phyloP scores from a whole-genome alignment of 768 basidiomycete species.

The Tricholoma sp. region DNA sequence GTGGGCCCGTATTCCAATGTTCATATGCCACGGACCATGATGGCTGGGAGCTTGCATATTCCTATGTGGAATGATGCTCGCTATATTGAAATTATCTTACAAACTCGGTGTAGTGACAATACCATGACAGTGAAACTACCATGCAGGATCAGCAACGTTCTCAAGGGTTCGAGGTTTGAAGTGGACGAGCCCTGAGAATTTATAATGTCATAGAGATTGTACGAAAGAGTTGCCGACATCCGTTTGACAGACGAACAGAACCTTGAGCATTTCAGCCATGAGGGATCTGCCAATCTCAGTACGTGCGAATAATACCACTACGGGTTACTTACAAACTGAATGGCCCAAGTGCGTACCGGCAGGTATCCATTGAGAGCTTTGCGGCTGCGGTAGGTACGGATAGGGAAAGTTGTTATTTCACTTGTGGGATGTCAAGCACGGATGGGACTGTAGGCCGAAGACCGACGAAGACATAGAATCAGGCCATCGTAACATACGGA shows the following conservation, averaged over 20 bases:
- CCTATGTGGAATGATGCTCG: neutral
- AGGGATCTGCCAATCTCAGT: neutral
- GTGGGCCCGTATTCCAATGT: neutral
- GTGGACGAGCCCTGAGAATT: neutral
- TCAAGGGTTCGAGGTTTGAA: neutral
- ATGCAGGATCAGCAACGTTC: neutral
- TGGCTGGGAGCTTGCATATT: neutral
- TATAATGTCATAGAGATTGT: neutral
- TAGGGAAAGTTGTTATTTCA: neutral
- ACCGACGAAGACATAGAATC: neutral
- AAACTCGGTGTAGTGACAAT: neutral
- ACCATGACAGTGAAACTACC: neutral
- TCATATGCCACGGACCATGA: neutral
- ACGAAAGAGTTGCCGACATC: neutral
- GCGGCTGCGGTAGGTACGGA: neutral
- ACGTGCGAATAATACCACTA: neutral
- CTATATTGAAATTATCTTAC: neutral
- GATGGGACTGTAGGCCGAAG: too few relatives aligned
- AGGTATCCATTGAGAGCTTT: neutral
- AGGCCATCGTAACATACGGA: neutral
- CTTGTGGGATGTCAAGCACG: too few relatives aligned
- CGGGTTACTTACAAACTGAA: neutral
- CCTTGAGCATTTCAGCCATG: neutral
- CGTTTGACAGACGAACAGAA: neutral
- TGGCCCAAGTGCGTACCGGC: neutral